These are phyloP conservation scores for Orobanche coerulescens DNA, from an alignment of 257 asterid genomes.

Conservation along the genomic window DNA sequence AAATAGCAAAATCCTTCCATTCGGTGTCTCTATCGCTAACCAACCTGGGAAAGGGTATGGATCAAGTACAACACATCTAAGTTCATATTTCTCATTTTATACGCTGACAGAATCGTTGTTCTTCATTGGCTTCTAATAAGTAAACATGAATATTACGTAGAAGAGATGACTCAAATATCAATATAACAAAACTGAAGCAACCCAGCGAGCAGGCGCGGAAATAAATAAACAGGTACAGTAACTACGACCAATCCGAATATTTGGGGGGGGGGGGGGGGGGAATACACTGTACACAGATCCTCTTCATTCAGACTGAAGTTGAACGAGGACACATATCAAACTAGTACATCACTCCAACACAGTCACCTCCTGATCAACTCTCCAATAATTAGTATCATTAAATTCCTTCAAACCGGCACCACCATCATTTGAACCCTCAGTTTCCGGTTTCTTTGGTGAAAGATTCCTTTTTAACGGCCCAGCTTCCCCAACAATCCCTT, in stretches of 20 bases:
- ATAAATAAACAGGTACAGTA: conserved; percentile 14
- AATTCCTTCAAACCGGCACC: conserved; percentile 59
- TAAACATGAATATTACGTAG: conserved; percentile 15
- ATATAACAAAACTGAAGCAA: conserved; percentile 28
- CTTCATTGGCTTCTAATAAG: conserved; percentile 1
- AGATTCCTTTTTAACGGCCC: conserved; percentile 57
- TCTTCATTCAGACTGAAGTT: conserved; percentile 11
- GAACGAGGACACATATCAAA: background rate
- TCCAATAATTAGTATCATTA: conserved; percentile 85
- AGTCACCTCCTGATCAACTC: conserved; percentile 83
- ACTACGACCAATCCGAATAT: conserved; percentile 15
- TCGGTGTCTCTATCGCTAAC: no score
- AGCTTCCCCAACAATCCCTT: conserved; percentile 93
- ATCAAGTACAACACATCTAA: background rate
- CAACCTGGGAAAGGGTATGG: no score
- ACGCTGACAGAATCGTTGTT: conserved; percentile 19
- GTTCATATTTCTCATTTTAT: conserved; percentile 19
- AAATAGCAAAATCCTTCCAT: no score
- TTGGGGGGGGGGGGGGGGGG: no score
- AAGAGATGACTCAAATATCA: conserved; percentile 19
- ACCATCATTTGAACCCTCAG: conserved; percentile 46
- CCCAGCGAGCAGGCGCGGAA: conserved; percentile 21
- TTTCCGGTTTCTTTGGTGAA: conserved; percentile 39
- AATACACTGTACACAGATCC: conserved; percentile 27
- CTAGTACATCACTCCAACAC: conserved; percentile 40